Base-by-base conservation (phyloP, 805 yeast species). In the Candida qinlingensis region DNA sequence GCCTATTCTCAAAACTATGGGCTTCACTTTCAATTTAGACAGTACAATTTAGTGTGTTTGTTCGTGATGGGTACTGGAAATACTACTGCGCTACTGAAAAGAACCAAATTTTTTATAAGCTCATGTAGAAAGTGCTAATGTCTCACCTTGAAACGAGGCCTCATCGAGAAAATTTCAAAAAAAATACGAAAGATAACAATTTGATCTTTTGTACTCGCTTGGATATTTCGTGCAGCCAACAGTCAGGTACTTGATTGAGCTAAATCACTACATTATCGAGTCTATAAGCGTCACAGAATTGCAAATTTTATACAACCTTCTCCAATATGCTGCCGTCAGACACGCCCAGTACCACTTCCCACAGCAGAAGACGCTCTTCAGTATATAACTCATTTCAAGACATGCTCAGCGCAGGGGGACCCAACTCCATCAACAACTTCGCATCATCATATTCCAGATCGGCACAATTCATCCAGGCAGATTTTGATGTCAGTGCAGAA, bases 381-480 rank as follows among this genome's bases (percentile, higher is more conserved):
- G 54, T 52, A 4, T 58, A 59, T 43, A 59, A 54, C 43, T 61
- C 64, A 4, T 53, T 60, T 39, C 62, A 60, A 34, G 62, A 58
- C 35, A 53, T 59, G 29, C 42, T 60, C 4, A 45, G 39, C 33
- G 48, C 58, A 2, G 61, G 62, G 7, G 65, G 65, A 3, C 53
- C 48, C 7, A 60, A 61, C 46, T 59, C 63, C 5, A 37, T 60
- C n/a, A 48, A 44, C 11, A 60, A 54, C 41, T 61, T 60, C 51
- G 62, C 63, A 1, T 50, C 59, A 0, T 61, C 65, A 0, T 60
- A 54, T 34, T 55, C 63, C 11, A 51, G 65, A 2, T 53, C 60
- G 10, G 50, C 63, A 28, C 56, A 56, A 43, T 60, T 59, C 48
- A 49, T 60, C n/a, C 53, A 54, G 35, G 61, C 60, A 1, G 65